A percentile compares a stretch with the other conserved stretches of the same genome.
Evolutionary conservation across 495 filamentous ascomycete genomes (phyloP).

Genomic region (Xylaria sp.): DNA sequence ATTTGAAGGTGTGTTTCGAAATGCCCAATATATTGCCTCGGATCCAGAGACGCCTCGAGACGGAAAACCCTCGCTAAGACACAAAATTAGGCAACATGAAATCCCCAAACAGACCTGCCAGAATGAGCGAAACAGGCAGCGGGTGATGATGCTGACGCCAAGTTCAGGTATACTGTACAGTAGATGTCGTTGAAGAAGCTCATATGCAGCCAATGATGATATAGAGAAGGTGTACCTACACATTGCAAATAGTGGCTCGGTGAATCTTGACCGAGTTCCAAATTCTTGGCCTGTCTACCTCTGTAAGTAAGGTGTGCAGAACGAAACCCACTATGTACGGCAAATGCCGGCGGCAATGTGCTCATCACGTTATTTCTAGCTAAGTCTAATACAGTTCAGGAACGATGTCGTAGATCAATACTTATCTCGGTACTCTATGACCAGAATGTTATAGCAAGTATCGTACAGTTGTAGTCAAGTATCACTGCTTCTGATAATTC

Average conservation of each 20-base stretch:
- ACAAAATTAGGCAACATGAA: background rate
- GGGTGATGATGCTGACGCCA: background rate
- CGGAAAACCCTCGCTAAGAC: background rate
- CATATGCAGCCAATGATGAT: background rate
- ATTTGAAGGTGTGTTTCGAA: background rate
- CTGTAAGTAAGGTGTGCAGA: background rate
- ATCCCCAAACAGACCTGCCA: background rate
- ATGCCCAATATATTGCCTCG: background rate
- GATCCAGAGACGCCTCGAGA: too few relatives aligned
- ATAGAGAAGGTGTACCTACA: background rate
- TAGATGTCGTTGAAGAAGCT: background rate
- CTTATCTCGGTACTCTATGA: background rate
- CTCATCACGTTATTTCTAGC: background rate
- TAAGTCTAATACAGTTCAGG: background rate
- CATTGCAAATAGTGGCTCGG: constrained; percentile 6
- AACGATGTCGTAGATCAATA: background rate
- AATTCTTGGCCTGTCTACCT: constrained; percentile 8
- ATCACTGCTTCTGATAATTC: background rate
- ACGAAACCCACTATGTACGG: background rate
- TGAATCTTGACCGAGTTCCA: constrained; percentile 18
- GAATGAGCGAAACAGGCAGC: background rate
- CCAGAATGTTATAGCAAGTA: background rate
- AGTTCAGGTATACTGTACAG: background rate
- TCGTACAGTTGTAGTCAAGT: background rate
- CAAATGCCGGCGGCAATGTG: constrained; percentile 12